These are phyloP conservation scores for Podaxis mareebaensis DNA, from an alignment of 768 basidiomycete species.

Conservation along the genomic window DNA sequence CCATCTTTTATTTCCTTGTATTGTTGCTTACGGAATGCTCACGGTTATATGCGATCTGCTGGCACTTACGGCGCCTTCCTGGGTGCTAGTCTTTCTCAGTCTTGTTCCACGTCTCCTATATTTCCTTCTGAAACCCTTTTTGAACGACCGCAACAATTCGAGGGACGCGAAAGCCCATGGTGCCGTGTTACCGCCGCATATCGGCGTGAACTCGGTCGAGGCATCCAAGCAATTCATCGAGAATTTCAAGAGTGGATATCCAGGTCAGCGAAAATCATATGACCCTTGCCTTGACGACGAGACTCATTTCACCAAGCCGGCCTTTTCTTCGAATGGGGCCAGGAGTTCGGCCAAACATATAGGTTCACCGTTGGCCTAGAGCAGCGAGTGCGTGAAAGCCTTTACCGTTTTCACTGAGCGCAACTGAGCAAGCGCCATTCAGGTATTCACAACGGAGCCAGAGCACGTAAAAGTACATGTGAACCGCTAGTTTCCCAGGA, in stretches of 20 bases:
- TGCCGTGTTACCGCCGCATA: slow-evolving; percentile 33
- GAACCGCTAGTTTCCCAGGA: background rate
- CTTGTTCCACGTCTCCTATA: background rate
- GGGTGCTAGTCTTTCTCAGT: background rate
- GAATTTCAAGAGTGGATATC: slow-evolving; percentile 34
- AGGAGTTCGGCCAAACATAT: slow-evolving; percentile 22
- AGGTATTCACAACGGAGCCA: slow-evolving; percentile 31
- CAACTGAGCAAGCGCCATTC: slow-evolving; percentile 15
- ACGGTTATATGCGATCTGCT: background rate
- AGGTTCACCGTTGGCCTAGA: slow-evolving; percentile 28
- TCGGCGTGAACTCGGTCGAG: slow-evolving; percentile 28
- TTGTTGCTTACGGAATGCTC: slow-evolving; percentile 2
- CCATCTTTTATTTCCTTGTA: background rate
- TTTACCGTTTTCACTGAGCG: background rate
- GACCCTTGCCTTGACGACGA: background rate
- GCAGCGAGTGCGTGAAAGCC: slow-evolving; percentile 24
- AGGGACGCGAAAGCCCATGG: slow-evolving; percentile 31
- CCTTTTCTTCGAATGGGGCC: slow-evolving; percentile 15
- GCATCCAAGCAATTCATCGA: slow-evolving; percentile 22
- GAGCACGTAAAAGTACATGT: slow-evolving; percentile 34
- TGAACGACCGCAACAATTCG: slow-evolving; percentile 3
- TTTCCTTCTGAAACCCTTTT: background rate
- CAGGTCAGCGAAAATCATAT: slow-evolving; percentile 24
- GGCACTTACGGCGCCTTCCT: background rate
- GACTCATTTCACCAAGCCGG: slow-evolving; percentile 1